Evolutionary conservation across 164 flowering plant genomes (phyloP), one percentile per base, ranked within the genome.

Genomic region (Buxus sempervirens): DNA sequence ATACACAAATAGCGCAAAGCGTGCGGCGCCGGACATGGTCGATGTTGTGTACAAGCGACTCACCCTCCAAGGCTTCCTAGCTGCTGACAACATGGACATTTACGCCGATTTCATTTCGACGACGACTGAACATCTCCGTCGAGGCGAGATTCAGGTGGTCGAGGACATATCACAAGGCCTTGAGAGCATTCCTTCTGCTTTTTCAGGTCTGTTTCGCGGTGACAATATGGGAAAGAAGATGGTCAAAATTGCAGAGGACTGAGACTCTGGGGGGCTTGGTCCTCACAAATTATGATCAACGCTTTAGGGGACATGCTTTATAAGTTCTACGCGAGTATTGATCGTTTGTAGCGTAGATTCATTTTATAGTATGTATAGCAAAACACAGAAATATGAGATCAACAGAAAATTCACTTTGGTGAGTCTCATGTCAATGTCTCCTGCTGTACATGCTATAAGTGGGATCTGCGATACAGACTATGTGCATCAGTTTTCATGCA

Each of bases 161-260:
- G 90, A 87, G 51, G 92, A 90, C 73, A 77, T 91, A 48, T 85
- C 90, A 0, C 41, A 54, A n/a, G 93, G 90, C 13, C 48, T 91
- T 53, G 93, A 91, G 64, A 82, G 80, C 69, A 60, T 86, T 6
- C 90, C 96, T 0, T 67, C 81, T 5, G 91, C 96, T 28, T 83
- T 91, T 42, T 58, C 70, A 13, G 87, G 89, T 5, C 81, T 89
- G 1, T 91, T 91, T 72, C 66, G 64, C 0, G 93, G 97, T 12
- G 63, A 73, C 24, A 89, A 89, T 67, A 54, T 84, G 25, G 95
- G 95, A 20, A 89, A 89, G 72, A 84, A 74, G 76, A 65, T 89
- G 54, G 88, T 88, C 67, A 78, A 78, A 51, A 64, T 87, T 54
- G 80, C 82, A 22, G 78, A 80, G 19, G 77, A 80, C 4, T 79